Conservation (phyloP, 768 basidiomycete genomes). For the Pleurotus giganteus region DNA sequence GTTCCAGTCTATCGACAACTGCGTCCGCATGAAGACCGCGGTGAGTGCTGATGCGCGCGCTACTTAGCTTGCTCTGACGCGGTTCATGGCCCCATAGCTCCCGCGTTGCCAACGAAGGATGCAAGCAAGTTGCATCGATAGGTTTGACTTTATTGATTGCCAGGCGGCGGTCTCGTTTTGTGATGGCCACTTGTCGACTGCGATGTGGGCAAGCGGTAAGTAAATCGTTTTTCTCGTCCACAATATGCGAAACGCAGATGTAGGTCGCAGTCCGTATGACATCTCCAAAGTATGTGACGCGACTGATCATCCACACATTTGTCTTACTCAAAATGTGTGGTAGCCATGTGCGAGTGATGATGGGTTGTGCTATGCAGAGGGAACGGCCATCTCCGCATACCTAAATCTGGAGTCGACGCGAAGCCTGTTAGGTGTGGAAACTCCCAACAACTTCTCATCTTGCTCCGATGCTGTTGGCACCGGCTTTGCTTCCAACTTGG, state of each 20-base stretch:
- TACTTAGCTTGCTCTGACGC: background rate
- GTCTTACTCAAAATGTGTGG: background rate
- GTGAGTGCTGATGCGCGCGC: constrained; percentile 3
- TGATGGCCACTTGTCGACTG: constrained; percentile 45
- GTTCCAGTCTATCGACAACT: constrained; percentile 48
- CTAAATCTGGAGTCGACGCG: constrained; percentile 56
- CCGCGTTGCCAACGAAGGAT: constrained; percentile 65
- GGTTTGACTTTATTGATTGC: constrained; percentile 66
- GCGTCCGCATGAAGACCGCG: constrained; percentile 59
- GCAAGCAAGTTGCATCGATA: constrained; percentile 58
- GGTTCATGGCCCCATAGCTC: constrained; percentile 36
- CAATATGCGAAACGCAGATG: background rate
- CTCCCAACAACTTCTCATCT: constrained; percentile 49
- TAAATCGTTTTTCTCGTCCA: background rate
- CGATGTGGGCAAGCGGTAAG: constrained; percentile 44
- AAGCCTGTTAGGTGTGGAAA: constrained; percentile 52
- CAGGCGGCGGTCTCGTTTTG: constrained; percentile 69
- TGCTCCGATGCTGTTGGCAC: constrained; percentile 52
- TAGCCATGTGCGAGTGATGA: constrained; percentile 38
- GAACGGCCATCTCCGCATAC: constrained; percentile 44
- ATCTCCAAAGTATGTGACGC: constrained; percentile 51
- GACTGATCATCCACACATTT: constrained; percentile 10
- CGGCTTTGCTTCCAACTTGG: constrained; percentile 55
- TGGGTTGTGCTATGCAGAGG: constrained; percentile 37
- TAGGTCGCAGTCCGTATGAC: constrained; percentile 53